Conservation (phyloP, 1,139 yeast genomes). For the Pneumocystis canis region DNA sequence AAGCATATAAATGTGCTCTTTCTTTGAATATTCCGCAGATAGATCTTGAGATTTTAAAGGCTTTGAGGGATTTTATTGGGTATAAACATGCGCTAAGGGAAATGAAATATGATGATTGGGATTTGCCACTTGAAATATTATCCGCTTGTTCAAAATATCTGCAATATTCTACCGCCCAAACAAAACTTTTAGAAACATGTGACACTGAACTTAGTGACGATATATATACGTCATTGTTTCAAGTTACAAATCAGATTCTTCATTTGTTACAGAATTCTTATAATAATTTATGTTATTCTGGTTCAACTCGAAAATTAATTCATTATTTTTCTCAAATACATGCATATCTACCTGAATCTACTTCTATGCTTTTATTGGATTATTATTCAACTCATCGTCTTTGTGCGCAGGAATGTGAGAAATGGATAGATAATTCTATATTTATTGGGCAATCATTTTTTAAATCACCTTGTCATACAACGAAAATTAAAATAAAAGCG, state of each 20-base stretch:
- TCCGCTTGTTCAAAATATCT: conserved; percentile 3
- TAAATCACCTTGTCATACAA: conserved; percentile 22
- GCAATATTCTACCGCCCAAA: not conserved
- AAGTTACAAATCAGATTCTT: not conserved
- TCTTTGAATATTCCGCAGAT: not conserved
- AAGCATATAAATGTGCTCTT: not conserved
- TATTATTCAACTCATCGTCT: conserved; percentile 32
- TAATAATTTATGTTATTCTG: conserved; percentile 21
- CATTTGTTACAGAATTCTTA: conserved; percentile 6
- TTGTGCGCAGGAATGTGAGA: conserved; percentile 40
- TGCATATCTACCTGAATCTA: conserved; percentile 27
- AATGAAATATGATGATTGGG: conserved; percentile 10
- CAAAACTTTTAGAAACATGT: not conserved
- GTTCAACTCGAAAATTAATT: conserved; percentile 35
- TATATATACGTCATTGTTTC: not conserved
- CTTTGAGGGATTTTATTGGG: conserved; percentile 7
- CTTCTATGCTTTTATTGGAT: conserved; percentile 31
- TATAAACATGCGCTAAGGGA: conserved; percentile 2
- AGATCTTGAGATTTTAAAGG: conserved; percentile 4
- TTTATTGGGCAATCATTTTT: conserved; percentile 37
- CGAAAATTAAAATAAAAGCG: conserved; percentile 30
- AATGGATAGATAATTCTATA: conserved; percentile 39
- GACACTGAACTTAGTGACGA: not conserved
- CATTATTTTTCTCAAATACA: conserved; percentile 32
- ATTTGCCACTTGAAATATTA: conserved; percentile 7